phyloP scores from a whole-genome alignment of 257 asterid genomes.

The Solanum stenotomum region DNA sequence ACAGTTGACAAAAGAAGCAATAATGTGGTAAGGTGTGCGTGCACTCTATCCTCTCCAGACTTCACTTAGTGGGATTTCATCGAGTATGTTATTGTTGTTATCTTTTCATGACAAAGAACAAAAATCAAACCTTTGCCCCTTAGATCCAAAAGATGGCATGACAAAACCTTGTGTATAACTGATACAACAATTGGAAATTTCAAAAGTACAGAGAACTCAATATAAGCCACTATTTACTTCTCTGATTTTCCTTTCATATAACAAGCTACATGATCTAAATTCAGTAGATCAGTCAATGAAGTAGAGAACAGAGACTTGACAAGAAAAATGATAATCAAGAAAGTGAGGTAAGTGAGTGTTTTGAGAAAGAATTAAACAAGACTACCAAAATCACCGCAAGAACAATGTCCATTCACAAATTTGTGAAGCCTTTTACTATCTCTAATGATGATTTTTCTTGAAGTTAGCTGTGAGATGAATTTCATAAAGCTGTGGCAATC shows the following conservation, averaged over 20 bases:
- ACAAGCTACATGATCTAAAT: neutral
- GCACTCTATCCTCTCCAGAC: neutral
- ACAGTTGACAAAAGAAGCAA: no score
- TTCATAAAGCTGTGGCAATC: slow-evolving; percentile 79
- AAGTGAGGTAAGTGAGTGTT: neutral
- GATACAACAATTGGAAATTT: neutral
- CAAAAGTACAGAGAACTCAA: neutral
- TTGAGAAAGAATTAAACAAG: slow-evolving; percentile 22
- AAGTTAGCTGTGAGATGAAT: slow-evolving; percentile 40
- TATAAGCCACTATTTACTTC: neutral
- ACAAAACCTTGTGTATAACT: neutral
- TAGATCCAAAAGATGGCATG: neutral
- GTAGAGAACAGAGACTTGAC: neutral
- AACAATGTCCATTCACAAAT: slow-evolving; percentile 59
- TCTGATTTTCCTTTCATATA: neutral
- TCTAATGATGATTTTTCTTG: slow-evolving; percentile 52
- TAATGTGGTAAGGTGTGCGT: neutral
- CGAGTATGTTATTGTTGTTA: neutral
- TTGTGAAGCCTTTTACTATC: slow-evolving; percentile 78
- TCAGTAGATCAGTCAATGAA: neutral
- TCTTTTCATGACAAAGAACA: neutral
- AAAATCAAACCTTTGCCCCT: neutral
- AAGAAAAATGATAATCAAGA: neutral
- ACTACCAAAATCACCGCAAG: slow-evolving; percentile 79
- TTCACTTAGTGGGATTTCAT: neutral